Base-by-base conservation (phyloP, 2,329 filamentous ascomycete genomes). In the Paraphaeosphaeria sporulosa region DNA sequence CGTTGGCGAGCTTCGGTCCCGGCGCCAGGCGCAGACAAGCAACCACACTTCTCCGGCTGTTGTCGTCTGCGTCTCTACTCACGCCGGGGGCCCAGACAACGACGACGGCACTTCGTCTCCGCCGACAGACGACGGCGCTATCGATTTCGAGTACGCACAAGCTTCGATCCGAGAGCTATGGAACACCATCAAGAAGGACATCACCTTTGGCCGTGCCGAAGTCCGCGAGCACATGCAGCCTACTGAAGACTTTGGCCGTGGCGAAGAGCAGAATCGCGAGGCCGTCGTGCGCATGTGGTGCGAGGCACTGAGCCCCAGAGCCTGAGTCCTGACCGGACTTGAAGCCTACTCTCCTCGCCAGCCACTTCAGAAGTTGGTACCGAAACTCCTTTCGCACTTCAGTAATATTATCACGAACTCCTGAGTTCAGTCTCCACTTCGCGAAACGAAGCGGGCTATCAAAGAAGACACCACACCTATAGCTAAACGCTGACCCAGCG, bases 231-330 rank as follows among this genome's bases (percentile, higher is more conserved):
- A 70, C 13, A 69, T 75, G 63, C 71, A 76, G 70, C 59, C 44
- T 23, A 50, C 43, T 8, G 42, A 63, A 36, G 60, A 55, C 12
- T 60, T 60, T 12, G 56, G 43, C 27, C 23, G 25, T 8, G 48
- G 55, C 12, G 61, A 55, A 30, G 58, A 52, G n/a, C 55, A 60
- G 15, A 62, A 66, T 47, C 63, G 59, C 7, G 69, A 76, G 17
- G 65, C 68, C 15, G 52, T 55, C 4, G 70, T 75, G 50, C 64
- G 70, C 36, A 71, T 75, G 67, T 77, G 75, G 75, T 76, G 73
- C 40, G 74, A 75, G 36, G 61, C 67, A n/a, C 56, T 77, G 50
- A 69, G 64, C 38, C 56, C 73, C 42, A 63, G 72, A 44, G 67
- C 66, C 9, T 74, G 65, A 72, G 49, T 55, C 46, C 3, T 25